Evolutionary conservation across 805 yeast species (phyloP).

Genomic region (Starmerella tilneyi): DNA sequence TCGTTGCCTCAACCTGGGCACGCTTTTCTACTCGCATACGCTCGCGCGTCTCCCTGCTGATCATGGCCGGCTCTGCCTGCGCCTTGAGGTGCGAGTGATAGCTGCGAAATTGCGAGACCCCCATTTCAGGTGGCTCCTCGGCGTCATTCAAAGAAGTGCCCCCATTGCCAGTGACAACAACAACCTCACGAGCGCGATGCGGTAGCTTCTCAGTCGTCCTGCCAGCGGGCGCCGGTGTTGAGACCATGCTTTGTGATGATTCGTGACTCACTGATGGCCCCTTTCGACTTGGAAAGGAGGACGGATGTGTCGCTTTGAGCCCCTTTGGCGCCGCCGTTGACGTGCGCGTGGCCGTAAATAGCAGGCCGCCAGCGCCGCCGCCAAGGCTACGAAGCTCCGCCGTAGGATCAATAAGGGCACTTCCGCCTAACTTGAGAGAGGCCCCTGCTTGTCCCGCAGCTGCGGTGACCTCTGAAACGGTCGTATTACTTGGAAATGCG

Average conservation of each 20-base stretch:
- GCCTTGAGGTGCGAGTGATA: constrained; percentile 43
- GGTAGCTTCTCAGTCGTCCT: too few species aligned
- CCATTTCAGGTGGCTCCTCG: constrained; percentile 37
- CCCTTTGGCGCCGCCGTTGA: neutral
- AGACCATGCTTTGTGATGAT: too few species aligned
- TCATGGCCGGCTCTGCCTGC: constrained; percentile 34
- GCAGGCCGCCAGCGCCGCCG: constrained; percentile 13
- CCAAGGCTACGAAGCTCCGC: constrained; percentile 14
- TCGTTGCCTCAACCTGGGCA: constrained; percentile 29
- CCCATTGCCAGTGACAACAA: neutral
- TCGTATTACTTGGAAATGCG: constrained; percentile 11
- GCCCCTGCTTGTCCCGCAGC: constrained; percentile 14
- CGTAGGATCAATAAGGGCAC: neutral
- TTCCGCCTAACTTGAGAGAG: constrained; percentile 10
- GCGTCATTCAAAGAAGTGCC: neutral
- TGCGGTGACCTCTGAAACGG: constrained; percentile 8
- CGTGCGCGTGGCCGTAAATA: constrained; percentile 7
- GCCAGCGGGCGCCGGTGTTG: too few species aligned
- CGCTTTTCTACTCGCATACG: constrained; percentile 27
- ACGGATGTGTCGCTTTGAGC: neutral
- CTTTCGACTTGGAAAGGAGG: too few species aligned
- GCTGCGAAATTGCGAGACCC: constrained; percentile 43
- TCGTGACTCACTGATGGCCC: too few species aligned
- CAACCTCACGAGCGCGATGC: constrained; percentile 2
- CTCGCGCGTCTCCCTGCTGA: constrained; percentile 37